Base-by-base conservation (phyloP, 2,329 filamentous ascomycete species). In the Alternaria novae-zelandiae region DNA sequence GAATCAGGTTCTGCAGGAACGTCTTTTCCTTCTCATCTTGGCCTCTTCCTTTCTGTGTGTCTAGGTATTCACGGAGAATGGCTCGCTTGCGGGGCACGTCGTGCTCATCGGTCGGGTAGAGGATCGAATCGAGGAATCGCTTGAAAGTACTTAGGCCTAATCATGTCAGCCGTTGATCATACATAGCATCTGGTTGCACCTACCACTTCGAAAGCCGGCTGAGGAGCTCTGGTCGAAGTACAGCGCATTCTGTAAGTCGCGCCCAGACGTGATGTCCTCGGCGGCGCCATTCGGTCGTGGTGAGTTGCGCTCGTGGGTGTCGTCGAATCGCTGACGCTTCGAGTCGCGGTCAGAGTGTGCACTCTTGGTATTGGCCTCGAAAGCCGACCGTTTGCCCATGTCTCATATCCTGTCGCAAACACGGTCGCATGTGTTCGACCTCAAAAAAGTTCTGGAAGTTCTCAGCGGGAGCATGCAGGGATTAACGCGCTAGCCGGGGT, bases 1-100 rank as follows among this genome's bases (percentile, higher is more conserved):
- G 91, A 81, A 96, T 91, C 43, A 98, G 82, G 72, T 97, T 93
- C 3, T 86, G 82, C 28, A 98, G 86, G 70, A 90, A 93, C 23
- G 90, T 83, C 7, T 87, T 83, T 57, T 87, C 84, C 56, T 87
- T 86, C 41, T 89, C 87, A 30, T 83, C 82, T 17, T 79, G 75
- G 54, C 79, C 80, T 64, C 79, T 79, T 17, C 83, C 82, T 63
- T 83, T 85, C 74, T 89, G 86, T 47, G 84, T 82, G 47, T 89
- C 86, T 53, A 96, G 86, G 75, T 91, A 96, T 69, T 92, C 88
- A 67, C 85, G 85, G 30, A 95, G 82, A 56, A 95, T 90, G 41
- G 81, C 75, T 81, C 81, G 77, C 84, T 88, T 80, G 79, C 67
- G 80, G 63, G 78, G 76, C 43, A 83, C 77, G 25, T 83, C 79